Evolutionary conservation across 176 grass and related monocot genomes (phyloP).

Genomic region (Zizania latifolia): DNA sequence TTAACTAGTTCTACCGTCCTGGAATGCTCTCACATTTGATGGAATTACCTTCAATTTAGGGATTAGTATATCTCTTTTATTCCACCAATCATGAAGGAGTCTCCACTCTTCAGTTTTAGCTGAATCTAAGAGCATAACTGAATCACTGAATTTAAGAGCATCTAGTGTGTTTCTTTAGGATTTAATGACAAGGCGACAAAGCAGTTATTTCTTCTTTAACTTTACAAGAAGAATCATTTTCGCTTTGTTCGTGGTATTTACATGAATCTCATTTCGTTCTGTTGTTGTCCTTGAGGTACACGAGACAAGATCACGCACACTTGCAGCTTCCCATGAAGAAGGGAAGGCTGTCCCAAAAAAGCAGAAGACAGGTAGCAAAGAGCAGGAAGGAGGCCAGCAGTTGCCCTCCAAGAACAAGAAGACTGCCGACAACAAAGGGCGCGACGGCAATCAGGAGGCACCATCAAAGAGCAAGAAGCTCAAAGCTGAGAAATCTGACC

Average conservation of each 20-base stretch:
- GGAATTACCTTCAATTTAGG: neutral
- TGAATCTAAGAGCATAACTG: neutral
- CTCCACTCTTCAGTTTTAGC: neutral
- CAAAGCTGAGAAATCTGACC: conserved; percentile 35
- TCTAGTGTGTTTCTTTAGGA: neutral
- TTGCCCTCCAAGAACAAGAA: conserved; percentile 39
- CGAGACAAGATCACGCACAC: conserved; percentile 52
- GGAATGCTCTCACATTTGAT: neutral
- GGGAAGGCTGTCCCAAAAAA: conserved; percentile 36
- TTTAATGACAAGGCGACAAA: neutral
- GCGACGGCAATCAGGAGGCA: neutral
- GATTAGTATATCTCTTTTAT: neutral
- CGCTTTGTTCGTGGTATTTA: neutral
- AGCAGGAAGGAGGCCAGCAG: conserved; percentile 20
- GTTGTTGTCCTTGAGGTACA: conserved; percentile 38
- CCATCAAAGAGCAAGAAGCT: conserved; percentile 47
- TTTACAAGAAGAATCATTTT: neutral
- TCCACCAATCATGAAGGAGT: neutral
- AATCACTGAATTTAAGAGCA: neutral
- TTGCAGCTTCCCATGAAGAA: conserved; percentile 48
- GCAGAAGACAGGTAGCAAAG: conserved; percentile 35
- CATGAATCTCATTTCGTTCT: neutral
- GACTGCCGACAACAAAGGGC: conserved; percentile 5
- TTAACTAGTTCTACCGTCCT: neutral
- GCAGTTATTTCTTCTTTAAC: neutral